A percentile compares a stretch with the other conserved stretches of the same genome.
These are phyloP conservation scores for Oryza meridionalis DNA, from an alignment of 176 grass and related monocot genomes.

Conservation along the genomic window DNA sequence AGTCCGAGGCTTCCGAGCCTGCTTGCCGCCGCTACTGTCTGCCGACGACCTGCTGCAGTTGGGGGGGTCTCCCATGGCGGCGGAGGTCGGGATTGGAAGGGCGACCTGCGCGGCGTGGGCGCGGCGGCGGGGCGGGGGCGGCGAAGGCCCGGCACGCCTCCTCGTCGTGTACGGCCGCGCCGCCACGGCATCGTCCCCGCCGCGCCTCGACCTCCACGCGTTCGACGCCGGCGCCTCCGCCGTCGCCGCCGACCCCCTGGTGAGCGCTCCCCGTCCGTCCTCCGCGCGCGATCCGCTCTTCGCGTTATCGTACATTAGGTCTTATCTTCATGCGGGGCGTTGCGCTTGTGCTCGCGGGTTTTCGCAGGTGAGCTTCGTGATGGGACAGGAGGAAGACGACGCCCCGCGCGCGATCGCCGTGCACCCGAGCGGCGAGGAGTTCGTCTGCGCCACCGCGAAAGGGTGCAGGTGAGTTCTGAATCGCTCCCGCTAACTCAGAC, in stretches of 20 bases:
- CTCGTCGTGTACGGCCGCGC: conserved; percentile 55
- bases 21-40: background rate
- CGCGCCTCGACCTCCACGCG: conserved; percentile 68
- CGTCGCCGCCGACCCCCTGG: conserved; percentile 70
- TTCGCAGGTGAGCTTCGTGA: conserved; percentile 50
- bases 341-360: background rate
- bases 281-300: no score
- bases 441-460: conserved; percentile 68
- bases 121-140: conserved; percentile 26
- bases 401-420: conserved; percentile 59
- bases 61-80: conserved; percentile 18
- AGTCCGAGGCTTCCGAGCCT: no score
- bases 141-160: conserved; percentile 37
- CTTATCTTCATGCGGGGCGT: background rate
- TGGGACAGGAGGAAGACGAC: conserved; percentile 52
- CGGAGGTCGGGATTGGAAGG: conserved; percentile 29
- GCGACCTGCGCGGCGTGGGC: conserved; percentile 75
- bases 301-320: background rate
- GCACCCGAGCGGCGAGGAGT: conserved; percentile 71
- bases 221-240: conserved; percentile 65
- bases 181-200: conserved; percentile 42
- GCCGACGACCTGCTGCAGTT: background rate
- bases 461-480: conserved; percentile 67
- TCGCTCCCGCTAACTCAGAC: background rate
- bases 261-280: background rate